phyloP scores from a whole-genome alignment of 148 eudicot species.

The Arctostaphylos glauca region DNA sequence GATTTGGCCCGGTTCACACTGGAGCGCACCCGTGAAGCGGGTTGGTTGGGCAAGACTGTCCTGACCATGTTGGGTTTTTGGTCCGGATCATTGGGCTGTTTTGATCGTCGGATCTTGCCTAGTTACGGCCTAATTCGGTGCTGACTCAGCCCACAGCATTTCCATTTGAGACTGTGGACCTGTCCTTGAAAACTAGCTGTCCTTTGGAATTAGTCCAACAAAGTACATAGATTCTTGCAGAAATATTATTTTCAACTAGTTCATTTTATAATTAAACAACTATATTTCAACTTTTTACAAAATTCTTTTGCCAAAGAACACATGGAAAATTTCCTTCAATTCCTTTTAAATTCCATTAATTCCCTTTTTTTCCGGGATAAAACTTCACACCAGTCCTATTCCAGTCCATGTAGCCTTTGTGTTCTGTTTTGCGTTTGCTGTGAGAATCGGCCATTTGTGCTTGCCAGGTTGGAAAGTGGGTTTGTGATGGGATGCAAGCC shows the following conservation, averaged over 20 bases:
- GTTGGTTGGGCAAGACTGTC: no score
- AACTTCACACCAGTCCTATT: background rate
- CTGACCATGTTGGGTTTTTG: no score
- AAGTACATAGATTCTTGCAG: background rate
- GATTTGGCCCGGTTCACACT: no score
- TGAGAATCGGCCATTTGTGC: constrained; percentile 3
- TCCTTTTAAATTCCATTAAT: background rate
- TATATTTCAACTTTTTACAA: background rate
- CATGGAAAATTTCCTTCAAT: background rate
- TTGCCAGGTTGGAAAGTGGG: background rate
- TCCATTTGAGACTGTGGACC: background rate
- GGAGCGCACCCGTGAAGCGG: no score
- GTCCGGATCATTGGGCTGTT: no score
- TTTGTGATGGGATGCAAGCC: background rate
- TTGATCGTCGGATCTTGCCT: no score
- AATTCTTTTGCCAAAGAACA: background rate
- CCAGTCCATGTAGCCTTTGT: background rate
- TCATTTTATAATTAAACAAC: background rate
- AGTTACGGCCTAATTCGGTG: no score
- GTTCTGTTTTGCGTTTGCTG: background rate
- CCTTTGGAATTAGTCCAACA: background rate
- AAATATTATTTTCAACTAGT: background rate
- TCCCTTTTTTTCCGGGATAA: background rate
- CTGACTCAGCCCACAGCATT: background rate
- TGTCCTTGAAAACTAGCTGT: background rate